phyloP scores from a whole-genome alignment of 306 rosid species.

The Morella rubra region DNA sequence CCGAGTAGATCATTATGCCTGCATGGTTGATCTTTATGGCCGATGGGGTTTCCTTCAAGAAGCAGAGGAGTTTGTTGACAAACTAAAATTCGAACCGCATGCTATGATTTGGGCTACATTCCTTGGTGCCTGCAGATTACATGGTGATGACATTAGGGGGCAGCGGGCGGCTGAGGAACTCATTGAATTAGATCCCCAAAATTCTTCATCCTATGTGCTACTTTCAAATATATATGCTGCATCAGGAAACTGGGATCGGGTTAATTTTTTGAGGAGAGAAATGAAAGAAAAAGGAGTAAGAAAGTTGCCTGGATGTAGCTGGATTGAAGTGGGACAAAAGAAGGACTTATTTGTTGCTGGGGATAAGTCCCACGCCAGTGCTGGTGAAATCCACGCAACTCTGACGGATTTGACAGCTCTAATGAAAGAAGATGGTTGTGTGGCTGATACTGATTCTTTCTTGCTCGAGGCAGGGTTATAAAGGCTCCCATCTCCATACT shows the following conservation, averaged over 20 bases:
- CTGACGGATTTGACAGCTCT: slow-evolving; percentile 48
- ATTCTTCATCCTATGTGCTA: slow-evolving; percentile 65
- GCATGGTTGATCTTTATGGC: slow-evolving; percentile 79
- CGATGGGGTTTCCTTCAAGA: slow-evolving; percentile 80
- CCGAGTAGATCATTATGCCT: slow-evolving; percentile 62
- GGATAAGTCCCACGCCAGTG: slow-evolving; percentile 47
- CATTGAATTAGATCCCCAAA: slow-evolving; percentile 56
- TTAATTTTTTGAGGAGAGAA: slow-evolving; percentile 53
- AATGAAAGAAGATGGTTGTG: slow-evolving; percentile 42
- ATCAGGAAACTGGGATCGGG: slow-evolving; percentile 71
- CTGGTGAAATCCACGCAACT: slow-evolving; percentile 43
- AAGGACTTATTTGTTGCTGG: slow-evolving; percentile 53
- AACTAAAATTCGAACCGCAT: slow-evolving; percentile 42
- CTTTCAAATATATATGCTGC: slow-evolving; percentile 69
- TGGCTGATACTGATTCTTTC: slow-evolving; percentile 15
- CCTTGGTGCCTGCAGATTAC: slow-evolving; percentile 76
- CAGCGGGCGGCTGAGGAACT: slow-evolving; percentile 63
- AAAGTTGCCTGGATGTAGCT: slow-evolving; percentile 72
- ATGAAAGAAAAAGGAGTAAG: slow-evolving; percentile 66
- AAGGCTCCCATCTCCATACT: not conserved
- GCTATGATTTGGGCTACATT: slow-evolving; percentile 75
- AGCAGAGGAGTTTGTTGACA: slow-evolving; percentile 59
- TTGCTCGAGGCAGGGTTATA: slow-evolving; percentile 23
- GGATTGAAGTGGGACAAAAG: slow-evolving; percentile 63
- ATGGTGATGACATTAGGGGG: slow-evolving; percentile 78